phyloP scores from a whole-genome alignment of 2,329 filamentous ascomycete genomes.

The Hymenoscyphus salicellus region DNA sequence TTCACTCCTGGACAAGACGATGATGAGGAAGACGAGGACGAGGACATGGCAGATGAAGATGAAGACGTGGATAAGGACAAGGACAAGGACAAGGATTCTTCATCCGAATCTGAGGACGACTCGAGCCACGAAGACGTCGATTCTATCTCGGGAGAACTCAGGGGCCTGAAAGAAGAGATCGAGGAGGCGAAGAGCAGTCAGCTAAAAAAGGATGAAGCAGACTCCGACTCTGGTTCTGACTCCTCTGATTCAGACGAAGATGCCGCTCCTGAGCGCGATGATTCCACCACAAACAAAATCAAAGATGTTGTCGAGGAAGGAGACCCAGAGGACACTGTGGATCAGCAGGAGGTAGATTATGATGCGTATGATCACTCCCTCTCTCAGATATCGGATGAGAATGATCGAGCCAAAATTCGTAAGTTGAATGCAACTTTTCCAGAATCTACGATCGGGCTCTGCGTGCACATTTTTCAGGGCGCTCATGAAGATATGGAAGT shows the following conservation, averaged over 20 bases:
- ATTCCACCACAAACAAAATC: not conserved
- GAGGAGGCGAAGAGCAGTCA: slow-evolving; percentile 23
- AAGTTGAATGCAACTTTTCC: slow-evolving; percentile 35
- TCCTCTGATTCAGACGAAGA: slow-evolving; percentile 9
- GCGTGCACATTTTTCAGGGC: slow-evolving; percentile 31
- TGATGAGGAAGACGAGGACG: slow-evolving; percentile 23
- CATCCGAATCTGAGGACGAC: slow-evolving; percentile 1
- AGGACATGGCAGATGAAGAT: slow-evolving; percentile 35
- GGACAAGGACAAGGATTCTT: slow-evolving; percentile 17
- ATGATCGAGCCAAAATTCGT: slow-evolving; percentile 27
- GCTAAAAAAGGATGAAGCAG: slow-evolving; percentile 7
- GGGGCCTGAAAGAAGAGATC: slow-evolving; percentile 15
- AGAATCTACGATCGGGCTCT: slow-evolving; percentile 29
- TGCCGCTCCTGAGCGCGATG: not conserved
- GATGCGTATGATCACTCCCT: not conserved
- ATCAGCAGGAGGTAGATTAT: not conserved
- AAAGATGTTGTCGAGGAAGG: not conserved
- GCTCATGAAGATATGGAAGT: slow-evolving; percentile 30
- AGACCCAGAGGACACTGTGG: not conserved
- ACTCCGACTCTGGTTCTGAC: not conserved
- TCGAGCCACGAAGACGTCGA: slow-evolving; percentile 29
- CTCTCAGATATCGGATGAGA: slow-evolving; percentile 18
- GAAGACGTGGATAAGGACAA: no score
- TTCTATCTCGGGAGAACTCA: slow-evolving; percentile 11
- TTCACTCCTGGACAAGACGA: slow-evolving; percentile 27